Evolutionary conservation across 2,329 filamentous ascomycete species (phyloP).

Genomic region (Colletotrichum trifolii): DNA sequence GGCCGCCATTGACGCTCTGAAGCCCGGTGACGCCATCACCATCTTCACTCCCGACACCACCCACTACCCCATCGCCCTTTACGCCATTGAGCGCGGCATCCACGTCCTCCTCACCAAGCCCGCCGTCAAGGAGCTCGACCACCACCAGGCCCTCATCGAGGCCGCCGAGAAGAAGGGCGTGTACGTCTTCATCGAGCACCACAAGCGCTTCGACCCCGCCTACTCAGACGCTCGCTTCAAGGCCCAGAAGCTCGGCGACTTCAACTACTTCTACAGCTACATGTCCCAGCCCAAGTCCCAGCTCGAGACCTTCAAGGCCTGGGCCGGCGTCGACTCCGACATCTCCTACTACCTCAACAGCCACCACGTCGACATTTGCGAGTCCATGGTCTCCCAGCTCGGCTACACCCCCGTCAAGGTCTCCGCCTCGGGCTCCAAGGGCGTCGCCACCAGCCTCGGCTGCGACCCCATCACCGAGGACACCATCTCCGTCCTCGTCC

Average conservation of each 20-base stretch:
- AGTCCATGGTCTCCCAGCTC: slow-evolving; percentile 82
- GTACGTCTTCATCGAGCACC: slow-evolving; percentile 94
- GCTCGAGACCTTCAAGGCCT: slow-evolving; percentile 93
- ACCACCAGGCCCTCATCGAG: slow-evolving; percentile 81
- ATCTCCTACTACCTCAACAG: slow-evolving; percentile 97
- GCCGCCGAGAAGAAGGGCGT: slow-evolving; percentile 80
- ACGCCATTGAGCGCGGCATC: slow-evolving; percentile 87
- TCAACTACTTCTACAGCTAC: slow-evolving; percentile 99
- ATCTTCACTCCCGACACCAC: slow-evolving; percentile 97
- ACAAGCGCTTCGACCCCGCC: slow-evolving; percentile 95
- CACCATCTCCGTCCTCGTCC: slow-evolving; percentile 90
- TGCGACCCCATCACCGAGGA: slow-evolving; percentile 88
- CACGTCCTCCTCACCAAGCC: slow-evolving; percentile 96
- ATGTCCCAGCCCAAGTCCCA: slow-evolving; percentile 94
- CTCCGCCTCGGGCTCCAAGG: slow-evolving; percentile 80
- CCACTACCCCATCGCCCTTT: slow-evolving; percentile 90
- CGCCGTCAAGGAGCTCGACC: slow-evolving; percentile 83
- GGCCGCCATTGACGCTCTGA: slow-evolving; percentile 84
- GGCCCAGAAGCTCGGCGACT: slow-evolving; percentile 83
- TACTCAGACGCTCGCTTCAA: slow-evolving; percentile 88
- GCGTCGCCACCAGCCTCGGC: slow-evolving; percentile 81
- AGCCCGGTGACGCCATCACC: slow-evolving; percentile 87
- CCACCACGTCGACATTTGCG: slow-evolving; percentile 92
- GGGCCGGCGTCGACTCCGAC: slow-evolving; percentile 91
- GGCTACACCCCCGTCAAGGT: slow-evolving; percentile 84